phyloP scores from a whole-genome alignment of 495 filamentous ascomycete genomes.

The Hypoxylon trugodes region DNA sequence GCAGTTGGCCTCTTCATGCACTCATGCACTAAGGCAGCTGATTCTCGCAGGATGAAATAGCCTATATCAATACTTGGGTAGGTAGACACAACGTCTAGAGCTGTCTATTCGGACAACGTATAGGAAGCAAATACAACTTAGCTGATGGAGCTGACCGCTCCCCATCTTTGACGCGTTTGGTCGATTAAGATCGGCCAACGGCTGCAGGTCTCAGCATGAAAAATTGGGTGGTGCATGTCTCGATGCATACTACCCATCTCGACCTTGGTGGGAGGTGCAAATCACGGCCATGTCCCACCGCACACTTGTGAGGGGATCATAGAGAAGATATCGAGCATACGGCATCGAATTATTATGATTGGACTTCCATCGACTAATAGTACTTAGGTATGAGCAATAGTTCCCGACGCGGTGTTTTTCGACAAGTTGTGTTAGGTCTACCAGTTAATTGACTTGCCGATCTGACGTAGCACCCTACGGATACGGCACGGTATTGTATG shows the following conservation, averaged over 20 bases:
- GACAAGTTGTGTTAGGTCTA: constrained; percentile 12
- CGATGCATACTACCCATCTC: constrained; percentile 28
- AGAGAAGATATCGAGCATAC: constrained; percentile 24
- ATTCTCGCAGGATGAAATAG: constrained; percentile 10
- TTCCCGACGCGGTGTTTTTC: constrained; percentile 5
- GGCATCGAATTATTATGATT: constrained; percentile 15
- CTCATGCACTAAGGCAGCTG: background rate
- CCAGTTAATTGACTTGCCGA: constrained; percentile 6
- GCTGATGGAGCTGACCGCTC: constrained; percentile 31
- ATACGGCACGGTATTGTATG: background rate
- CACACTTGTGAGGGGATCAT: constrained; percentile 21
- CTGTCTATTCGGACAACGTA: constrained; percentile 20
- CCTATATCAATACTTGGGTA: constrained; percentile 15
- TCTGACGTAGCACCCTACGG: background rate
- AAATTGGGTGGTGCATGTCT: constrained; percentile 36
- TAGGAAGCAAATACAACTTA: constrained; percentile 20
- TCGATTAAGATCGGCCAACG: constrained; percentile 40
- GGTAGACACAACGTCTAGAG: background rate
- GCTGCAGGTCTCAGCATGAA: constrained; percentile 35
- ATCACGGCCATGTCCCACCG: constrained; percentile 24
- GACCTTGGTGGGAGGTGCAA: constrained; percentile 14
- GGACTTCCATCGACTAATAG: background rate
- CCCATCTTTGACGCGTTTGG: constrained; percentile 13
- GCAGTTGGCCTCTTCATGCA: constrained; percentile 10
- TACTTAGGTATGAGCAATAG: too few relatives aligned